Percentiles rank a stretch among this genome's conserved stretches.
Conservation (phyloP, 2,329 filamentous ascomycete species). For the Ascochyta pisi region DNA sequence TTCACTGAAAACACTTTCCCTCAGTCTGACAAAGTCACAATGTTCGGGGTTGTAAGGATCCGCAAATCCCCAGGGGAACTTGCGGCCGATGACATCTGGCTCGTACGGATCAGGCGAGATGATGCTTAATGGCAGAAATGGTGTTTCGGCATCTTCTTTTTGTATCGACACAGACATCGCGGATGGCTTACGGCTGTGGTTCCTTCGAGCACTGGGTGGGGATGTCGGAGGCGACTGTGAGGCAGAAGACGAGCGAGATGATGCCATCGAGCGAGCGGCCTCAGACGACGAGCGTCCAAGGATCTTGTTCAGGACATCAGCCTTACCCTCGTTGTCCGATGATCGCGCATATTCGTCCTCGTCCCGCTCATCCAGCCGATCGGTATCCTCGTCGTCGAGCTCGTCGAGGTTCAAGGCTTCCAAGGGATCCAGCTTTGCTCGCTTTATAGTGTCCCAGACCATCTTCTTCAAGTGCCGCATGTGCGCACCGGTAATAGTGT, state of each 20-base stretch:
- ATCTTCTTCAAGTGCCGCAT: constrained; percentile 91
- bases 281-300: constrained; percentile 49
- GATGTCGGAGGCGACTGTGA: constrained; percentile 45
- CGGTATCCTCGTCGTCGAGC: constrained; percentile 67
- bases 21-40: constrained; percentile 90
- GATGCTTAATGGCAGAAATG: constrained; percentile 86
- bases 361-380: constrained; percentile 58
- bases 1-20: constrained; percentile 90
- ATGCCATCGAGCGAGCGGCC: constrained; percentile 41
- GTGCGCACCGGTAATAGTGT: constrained; percentile 93
- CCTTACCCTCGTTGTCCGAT: constrained; percentile 42
- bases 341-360: constrained; percentile 55
- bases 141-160: constrained; percentile 55
- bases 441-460: constrained; percentile 87
- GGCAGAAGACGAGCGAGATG: constrained; percentile 40
- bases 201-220: constrained; percentile 40
- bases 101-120: constrained; percentile 94
- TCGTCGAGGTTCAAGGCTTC: constrained; percentile 83
- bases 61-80: constrained; percentile 96
- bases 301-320: constrained; percentile 48
- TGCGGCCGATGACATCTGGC: constrained; percentile 77
- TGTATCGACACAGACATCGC: constrained; percentile 49
- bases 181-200: constrained; percentile 51
- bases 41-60: constrained; percentile 90
- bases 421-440: constrained; percentile 84